These are phyloP conservation scores for Selaginella moellendorffii DNA, from an alignment of 75 land plant genomes.

Conservation along the genomic window DNA sequence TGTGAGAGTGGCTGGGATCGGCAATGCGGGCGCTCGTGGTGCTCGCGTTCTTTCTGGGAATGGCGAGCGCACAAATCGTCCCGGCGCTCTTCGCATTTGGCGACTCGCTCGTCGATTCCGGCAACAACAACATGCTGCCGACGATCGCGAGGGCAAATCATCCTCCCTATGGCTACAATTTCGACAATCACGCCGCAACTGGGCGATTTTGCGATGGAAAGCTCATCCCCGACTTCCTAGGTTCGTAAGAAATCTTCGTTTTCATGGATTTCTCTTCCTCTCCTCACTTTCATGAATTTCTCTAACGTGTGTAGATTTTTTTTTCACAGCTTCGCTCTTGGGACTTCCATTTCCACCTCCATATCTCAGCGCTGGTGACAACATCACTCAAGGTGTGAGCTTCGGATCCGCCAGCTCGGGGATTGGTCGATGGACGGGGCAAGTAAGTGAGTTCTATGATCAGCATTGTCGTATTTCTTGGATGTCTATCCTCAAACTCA, in stretches of 20 bases:
- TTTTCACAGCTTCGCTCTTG: conserved; percentile 12
- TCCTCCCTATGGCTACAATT: conserved; percentile 38
- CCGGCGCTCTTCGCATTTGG: conserved; percentile 16
- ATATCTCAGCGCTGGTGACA: conserved; percentile 11
- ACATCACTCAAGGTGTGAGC: conserved; percentile 11
- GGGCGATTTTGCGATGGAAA: conserved; percentile 48
- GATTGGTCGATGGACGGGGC: conserved; percentile 5
- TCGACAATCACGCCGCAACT: conserved; percentile 19
- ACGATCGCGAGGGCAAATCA: conserved; percentile 22
- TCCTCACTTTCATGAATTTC: background rate
- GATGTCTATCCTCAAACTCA: too few species aligned
- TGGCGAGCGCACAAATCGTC: background rate
- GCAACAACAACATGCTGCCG: conserved; percentile 34
- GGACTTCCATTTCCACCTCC: conserved; percentile 15
- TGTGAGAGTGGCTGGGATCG: too few species aligned
- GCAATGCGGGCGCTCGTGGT: too few species aligned
- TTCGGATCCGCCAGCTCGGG: conserved; percentile 16
- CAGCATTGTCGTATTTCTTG: background rate
- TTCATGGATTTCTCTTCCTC: too few species aligned
- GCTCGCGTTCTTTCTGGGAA: too few species aligned
- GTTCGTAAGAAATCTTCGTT: too few species aligned
- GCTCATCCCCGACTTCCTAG: conserved; percentile 33
- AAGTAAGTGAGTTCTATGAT: background rate
- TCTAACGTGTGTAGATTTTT: background rate
- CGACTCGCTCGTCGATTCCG: conserved; percentile 41